These are phyloP conservation scores for Clonostachys rhizophaga DNA, from an alignment of 2,329 filamentous ascomycete genomes.

Conservation along the genomic window DNA sequence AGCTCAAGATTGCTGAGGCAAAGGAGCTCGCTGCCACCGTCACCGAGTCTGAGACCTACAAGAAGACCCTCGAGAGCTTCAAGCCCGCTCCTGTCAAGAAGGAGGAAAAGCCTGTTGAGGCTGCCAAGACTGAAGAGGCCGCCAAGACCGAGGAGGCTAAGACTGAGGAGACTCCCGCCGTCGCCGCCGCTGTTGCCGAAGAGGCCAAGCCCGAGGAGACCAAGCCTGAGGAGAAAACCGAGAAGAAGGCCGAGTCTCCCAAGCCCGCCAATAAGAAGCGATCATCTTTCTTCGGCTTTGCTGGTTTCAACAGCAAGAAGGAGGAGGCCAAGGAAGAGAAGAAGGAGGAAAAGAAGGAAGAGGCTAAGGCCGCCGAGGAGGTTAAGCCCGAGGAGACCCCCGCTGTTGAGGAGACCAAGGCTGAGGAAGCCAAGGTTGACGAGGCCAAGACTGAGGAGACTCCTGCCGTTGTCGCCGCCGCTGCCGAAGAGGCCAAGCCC, in stretches of 20 bases:
- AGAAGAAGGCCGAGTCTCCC: slow-evolving; percentile 51
- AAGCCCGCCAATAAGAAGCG: slow-evolving; percentile 65
- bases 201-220: slow-evolving; percentile 14
- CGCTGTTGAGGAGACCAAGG: slow-evolving; percentile 27
- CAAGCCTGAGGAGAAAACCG: slow-evolving; percentile 23
- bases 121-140: slow-evolving; percentile 21
- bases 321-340: slow-evolving; percentile 44
- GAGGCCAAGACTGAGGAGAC: slow-evolving; percentile 25
- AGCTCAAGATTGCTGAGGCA: slow-evolving; percentile 78
- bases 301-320: slow-evolving; percentile 49
- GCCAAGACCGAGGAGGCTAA: slow-evolving; percentile 21
- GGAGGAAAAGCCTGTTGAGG: slow-evolving; percentile 31
- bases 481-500: slow-evolving; percentile 20
- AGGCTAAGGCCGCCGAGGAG: slow-evolving; percentile 22
- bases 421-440: slow-evolving; percentile 19
- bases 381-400: slow-evolving; percentile 21
- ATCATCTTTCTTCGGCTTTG: slow-evolving; percentile 52
- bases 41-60: slow-evolving; percentile 80
- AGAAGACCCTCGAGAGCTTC: slow-evolving; percentile 71
- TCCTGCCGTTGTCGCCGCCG: slow-evolving; percentile 21
- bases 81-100: slow-evolving; percentile 41
- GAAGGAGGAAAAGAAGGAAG: slow-evolving; percentile 14
- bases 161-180: slow-evolving; percentile 29
- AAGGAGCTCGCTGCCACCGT: slow-evolving; percentile 74
- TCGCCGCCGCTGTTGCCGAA: slow-evolving; percentile 28